A percentile compares a stretch with the other conserved stretches of the same genome.
Evolutionary conservation across 2,329 filamentous ascomycete genomes (phyloP).

Genomic region (Hypoxylon sp.): DNA sequence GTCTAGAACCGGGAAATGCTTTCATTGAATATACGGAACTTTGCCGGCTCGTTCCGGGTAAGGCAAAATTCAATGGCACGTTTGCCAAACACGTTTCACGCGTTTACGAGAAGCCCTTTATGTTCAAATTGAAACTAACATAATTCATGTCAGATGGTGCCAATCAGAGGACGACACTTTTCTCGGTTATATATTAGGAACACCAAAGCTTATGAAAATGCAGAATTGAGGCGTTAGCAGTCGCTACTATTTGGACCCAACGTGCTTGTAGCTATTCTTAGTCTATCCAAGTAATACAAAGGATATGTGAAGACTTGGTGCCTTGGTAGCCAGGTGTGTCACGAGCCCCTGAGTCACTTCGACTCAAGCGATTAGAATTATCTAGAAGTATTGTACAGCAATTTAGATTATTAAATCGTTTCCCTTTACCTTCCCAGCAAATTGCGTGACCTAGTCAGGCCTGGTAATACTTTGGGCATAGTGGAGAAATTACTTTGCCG

Average conservation of each 20-base stretch:
- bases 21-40: background rate
- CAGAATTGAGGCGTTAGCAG: background rate
- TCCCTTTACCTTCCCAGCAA: background rate
- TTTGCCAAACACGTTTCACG: slow-evolving; percentile 22
- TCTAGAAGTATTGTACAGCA: background rate
- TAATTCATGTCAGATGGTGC: slow-evolving; percentile 5
- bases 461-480: background rate
- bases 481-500: background rate
- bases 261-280: background rate
- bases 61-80: slow-evolving; percentile 3
- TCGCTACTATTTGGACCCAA: background rate
- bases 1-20: background rate
- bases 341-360: background rate
- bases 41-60: slow-evolving; percentile 1
- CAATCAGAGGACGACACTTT: slow-evolving; percentile 18
- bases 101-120: slow-evolving; percentile 1
- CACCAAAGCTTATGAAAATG: slow-evolving; percentile 1
- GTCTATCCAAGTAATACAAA: background rate
- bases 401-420: background rate
- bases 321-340: background rate
- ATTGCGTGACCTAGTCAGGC: background rate
- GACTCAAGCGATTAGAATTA: background rate
- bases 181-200: background rate
- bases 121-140: slow-evolving; percentile 7
- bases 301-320: background rate